A percentile compares a stretch with the other conserved stretches of the same genome.
Evolutionary conservation across 257 asterid genomes (phyloP).

Genomic region (Solanum lycopersicoides): DNA sequence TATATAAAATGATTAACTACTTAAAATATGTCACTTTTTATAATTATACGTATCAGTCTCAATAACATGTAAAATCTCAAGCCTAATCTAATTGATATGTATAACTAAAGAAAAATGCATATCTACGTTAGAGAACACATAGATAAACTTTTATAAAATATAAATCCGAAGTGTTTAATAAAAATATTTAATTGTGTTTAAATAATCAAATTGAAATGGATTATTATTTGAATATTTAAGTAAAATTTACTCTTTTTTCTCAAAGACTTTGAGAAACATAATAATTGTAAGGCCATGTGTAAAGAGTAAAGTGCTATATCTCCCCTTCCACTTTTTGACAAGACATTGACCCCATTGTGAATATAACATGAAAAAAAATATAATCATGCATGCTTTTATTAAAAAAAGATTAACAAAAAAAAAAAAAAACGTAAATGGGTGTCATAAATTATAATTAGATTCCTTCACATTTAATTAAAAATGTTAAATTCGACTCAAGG

Average conservation of each 20-base stretch:
- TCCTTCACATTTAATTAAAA: neutral
- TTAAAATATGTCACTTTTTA: neutral
- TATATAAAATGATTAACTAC: neutral
- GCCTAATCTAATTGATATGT: neutral
- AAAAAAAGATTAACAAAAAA: neutral
- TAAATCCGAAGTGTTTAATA: neutral
- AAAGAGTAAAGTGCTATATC: constrained; percentile 22
- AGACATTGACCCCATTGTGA: constrained; percentile 14
- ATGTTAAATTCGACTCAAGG: neutral
- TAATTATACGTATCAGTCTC: neutral
- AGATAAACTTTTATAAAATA: neutral
- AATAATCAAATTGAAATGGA: neutral
- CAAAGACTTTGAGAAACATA: neutral
- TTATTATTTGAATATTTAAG: neutral
- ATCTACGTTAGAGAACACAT: neutral
- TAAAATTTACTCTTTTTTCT: neutral
- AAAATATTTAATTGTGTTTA: neutral
- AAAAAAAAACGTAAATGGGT: neutral
- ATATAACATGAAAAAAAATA: constrained; percentile 6
- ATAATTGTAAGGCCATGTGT: constrained; percentile 26
- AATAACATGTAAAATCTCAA: neutral
- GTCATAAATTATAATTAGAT: neutral
- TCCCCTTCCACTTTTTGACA: constrained; percentile 16
- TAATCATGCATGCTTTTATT: neutral
- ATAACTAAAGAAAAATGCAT: neutral